Conservation (phyloP, 768 basidiomycete species). For the Gloeopeniophorella convolvens region DNA sequence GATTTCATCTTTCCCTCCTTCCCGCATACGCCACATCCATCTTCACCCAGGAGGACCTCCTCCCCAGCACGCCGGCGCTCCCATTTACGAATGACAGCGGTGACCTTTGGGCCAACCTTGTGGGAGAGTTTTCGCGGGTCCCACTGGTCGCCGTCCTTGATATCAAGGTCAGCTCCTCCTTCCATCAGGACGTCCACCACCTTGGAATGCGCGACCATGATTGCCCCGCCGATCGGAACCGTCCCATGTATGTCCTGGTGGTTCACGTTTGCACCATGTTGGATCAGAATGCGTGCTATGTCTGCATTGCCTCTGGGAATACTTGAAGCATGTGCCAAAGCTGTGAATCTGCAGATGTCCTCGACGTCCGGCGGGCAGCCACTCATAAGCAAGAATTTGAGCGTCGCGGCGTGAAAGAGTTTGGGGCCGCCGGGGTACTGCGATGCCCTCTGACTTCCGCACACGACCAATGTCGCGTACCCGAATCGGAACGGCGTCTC, state of each 20-base stretch:
- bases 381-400: too few species aligned
- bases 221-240: constrained; percentile 33
- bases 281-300: constrained; percentile 36
- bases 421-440: not conserved
- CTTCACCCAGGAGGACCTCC: constrained; percentile 33
- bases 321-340: constrained; percentile 41
- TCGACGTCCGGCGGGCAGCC: not conserved
- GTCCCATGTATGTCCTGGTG: constrained; percentile 44
- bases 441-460: constrained; percentile 19
- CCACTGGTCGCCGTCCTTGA: too few species aligned
- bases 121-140: too few species aligned
- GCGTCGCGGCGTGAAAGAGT: constrained; percentile 27
- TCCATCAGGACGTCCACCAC: constrained; percentile 43
- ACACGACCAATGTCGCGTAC: constrained; percentile 16
- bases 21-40: constrained; percentile 40
- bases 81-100: constrained; percentile 41
- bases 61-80: constrained; percentile 35
- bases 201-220: constrained; percentile 21
- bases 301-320: constrained; percentile 24
- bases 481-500: constrained; percentile 22
- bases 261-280: constrained; percentile 43
- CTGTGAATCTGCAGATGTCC: constrained; percentile 35
- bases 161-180: constrained; percentile 39
- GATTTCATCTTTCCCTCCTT: too few species aligned
- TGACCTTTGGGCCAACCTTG: constrained; percentile 35